A percentile compares a stretch with the other conserved stretches of the same genome.
phyloP scores from a whole-genome alignment of 768 basidiomycete genomes.

The Trametes cubensis region DNA sequence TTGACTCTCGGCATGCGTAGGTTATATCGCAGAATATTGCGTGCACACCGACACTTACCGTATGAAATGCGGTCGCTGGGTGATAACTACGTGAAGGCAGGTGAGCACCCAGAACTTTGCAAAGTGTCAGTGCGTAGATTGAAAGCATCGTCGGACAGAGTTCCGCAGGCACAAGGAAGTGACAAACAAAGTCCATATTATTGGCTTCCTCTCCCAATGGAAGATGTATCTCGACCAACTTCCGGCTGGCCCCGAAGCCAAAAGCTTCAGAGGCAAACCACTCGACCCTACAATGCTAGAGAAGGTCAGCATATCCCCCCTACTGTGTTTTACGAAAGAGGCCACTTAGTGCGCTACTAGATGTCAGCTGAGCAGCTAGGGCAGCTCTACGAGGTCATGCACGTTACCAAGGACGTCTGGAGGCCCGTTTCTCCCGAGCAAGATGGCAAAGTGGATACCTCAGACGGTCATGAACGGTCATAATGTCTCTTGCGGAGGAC shows the following conservation, averaged over 20 bases:
- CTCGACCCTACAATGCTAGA: conserved; percentile 74
- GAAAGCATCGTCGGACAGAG: conserved; percentile 48
- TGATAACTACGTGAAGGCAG: conserved; percentile 83
- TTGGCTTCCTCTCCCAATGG: conserved; percentile 96
- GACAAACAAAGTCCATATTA: conserved; percentile 87
- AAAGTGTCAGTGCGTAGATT: too few species aligned
- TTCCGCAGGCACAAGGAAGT: conserved; percentile 80
- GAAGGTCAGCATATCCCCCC: conserved; percentile 51
- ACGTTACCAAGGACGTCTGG: conserved; percentile 87
- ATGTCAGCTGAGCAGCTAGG: conserved; percentile 91
- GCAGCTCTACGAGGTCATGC: conserved; percentile 94
- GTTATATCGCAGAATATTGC: conserved; percentile 77
- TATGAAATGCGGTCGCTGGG: conserved; percentile 82
- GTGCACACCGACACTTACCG: conserved; percentile 77
- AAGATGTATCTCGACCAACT: conserved; percentile 85
- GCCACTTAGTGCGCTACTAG: conserved; percentile 40
- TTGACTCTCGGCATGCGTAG: conserved; percentile 40
- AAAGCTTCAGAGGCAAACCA: conserved; percentile 61
- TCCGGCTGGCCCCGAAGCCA: conserved; percentile 48
- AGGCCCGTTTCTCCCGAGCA: conserved; percentile 46
- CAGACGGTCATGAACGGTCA: not conserved
- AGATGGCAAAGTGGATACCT: not conserved
- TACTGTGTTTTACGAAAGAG: not conserved
- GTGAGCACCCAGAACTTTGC: conserved; percentile 38
- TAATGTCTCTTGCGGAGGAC: not conserved